Evolutionary conservation across 352 stramenopile genomes (phyloP).

Genomic region (Globisporangium apiculatum): DNA sequence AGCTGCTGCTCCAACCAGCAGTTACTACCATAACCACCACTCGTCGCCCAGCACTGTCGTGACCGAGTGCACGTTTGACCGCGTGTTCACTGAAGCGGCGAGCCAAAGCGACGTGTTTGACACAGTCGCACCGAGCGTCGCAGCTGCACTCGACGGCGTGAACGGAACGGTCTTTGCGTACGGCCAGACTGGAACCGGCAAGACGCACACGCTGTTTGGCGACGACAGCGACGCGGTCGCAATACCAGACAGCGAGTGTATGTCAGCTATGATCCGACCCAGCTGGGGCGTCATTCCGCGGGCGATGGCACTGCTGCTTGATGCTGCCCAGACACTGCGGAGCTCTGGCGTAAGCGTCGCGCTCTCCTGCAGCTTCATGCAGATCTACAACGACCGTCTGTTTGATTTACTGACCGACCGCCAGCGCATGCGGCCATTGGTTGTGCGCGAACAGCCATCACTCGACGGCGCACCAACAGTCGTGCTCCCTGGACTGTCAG

Average conservation of each 20-base stretch:
- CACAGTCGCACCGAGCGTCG: conserved; percentile 53
- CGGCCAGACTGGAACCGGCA: conserved; percentile 87
- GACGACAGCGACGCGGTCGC: conserved; percentile 18
- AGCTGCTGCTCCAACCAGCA: conserved; percentile 10
- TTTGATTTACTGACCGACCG: conserved; percentile 85
- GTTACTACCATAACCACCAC: neutral
- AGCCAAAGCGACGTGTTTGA: conserved; percentile 80
- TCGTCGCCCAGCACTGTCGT: conserved; percentile 10
- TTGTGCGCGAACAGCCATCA: conserved; percentile 56
- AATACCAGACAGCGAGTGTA: neutral
- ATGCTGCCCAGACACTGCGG: conserved; percentile 8
- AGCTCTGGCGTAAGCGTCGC: conserved; percentile 21
- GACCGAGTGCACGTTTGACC: conserved; percentile 67
- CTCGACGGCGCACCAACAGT: conserved; percentile 48
- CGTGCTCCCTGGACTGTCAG: conserved; percentile 53
- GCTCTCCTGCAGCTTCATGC: conserved; percentile 84
- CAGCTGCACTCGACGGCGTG: conserved; percentile 66
- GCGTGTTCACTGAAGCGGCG: conserved; percentile 51
- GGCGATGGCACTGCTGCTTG: conserved; percentile 65
- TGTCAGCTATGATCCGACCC: conserved; percentile 1
- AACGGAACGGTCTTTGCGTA: conserved; percentile 92
- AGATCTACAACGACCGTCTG: conserved; percentile 94
- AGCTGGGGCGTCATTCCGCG: conserved; percentile 78
- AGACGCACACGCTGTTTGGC: conserved; percentile 91
- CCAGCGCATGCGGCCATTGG: conserved; percentile 53